Evolutionary conservation across 352 stramenopile genomes (phyloP).

Genomic region (Phytophthora tubulina): DNA sequence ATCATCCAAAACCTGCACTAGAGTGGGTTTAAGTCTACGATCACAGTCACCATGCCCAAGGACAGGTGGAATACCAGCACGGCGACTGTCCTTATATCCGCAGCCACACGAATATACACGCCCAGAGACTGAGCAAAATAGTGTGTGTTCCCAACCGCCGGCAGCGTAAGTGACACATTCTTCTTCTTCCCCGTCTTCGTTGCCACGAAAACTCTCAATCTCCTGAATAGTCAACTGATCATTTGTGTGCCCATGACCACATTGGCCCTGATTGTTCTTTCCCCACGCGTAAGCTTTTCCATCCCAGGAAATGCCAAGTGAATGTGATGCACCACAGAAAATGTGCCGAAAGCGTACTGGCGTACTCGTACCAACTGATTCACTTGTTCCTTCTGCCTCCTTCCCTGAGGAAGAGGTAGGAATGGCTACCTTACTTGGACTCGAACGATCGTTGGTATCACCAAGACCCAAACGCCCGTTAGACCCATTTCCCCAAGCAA

Average conservation of each 20-base stretch:
- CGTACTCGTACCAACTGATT: background rate
- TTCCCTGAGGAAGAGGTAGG: background rate
- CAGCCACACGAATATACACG: slow-evolving; percentile 81
- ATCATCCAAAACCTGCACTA: slow-evolving; percentile 64
- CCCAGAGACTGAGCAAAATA: slow-evolving; percentile 74
- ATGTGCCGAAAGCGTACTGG: slow-evolving; percentile 48
- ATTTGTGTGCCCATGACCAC: slow-evolving; percentile 79
- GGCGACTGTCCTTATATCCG: slow-evolving; percentile 87
- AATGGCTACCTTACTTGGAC: slow-evolving; percentile 49
- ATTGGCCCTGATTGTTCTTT: slow-evolving; percentile 91
- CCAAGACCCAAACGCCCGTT: slow-evolving; percentile 86
- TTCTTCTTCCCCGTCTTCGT: slow-evolving; percentile 54
- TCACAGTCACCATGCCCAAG: slow-evolving; percentile 80
- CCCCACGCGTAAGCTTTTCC: slow-evolving; percentile 75
- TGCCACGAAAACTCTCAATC: slow-evolving; percentile 62
- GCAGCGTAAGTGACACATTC: slow-evolving; percentile 63
- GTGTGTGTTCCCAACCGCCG: slow-evolving; percentile 85
- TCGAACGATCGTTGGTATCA: slow-evolving; percentile 77
- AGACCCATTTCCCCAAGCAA: slow-evolving; percentile 86
- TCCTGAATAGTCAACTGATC: slow-evolving; percentile 71
- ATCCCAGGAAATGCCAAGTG: slow-evolving; percentile 65
- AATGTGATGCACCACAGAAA: slow-evolving; percentile 84
- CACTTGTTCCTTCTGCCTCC: background rate
- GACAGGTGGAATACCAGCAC: slow-evolving; percentile 83
- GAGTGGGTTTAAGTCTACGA: slow-evolving; percentile 63